Evolutionary conservation across 306 rosid genomes (phyloP), one percentile per base, ranked within the genome.

Genomic region (Glycine tomentella): DNA sequence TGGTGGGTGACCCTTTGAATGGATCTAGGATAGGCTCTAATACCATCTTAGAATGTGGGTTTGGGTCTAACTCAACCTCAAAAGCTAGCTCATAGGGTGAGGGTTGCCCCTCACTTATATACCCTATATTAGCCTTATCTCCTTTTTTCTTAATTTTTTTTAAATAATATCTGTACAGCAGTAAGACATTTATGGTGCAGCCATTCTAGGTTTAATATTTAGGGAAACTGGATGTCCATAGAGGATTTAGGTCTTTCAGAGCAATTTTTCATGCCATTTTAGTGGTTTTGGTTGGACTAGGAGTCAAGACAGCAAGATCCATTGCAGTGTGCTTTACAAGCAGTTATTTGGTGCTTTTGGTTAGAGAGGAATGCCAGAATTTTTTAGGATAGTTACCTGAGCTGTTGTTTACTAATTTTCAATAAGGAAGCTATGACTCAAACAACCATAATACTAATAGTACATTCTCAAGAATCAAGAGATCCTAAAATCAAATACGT

Each of bases 211-310:
- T 59, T 61, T 50, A 33, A 59, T 48, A 59, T 48, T 12, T 59
- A 12, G 58, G 36, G 33, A 70, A 80, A 61, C 25, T 80, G 65
- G 17, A 40, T 72, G 8, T 68, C 40, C 9, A 11, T 15, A 10
- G 67, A 61, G 67, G 67, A 61, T 25, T 25, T 25, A 62, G 67
- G 74, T 51, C 61, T 73, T 63, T 52, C 34, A 8, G 61, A 51
- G 65, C 20, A 80, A 72, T 42, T 72, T 61, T 66, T 62, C 44
- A 50, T 62, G 67, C 45, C 63, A 9, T 52, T 49, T 50, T 72
- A 63, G 79, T 51, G 67, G 84, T 38, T 80, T 80, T 25, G 44
- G 40, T 31, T 9, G 66, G 40, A 48, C 31, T 64, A 3, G 25
- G 67, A 73, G 25, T 52, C 64, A 73, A 14, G 74, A 20, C 10